phyloP scores from a whole-genome alignment of 441 rosid species.

The Syzygium syzygioides region DNA sequence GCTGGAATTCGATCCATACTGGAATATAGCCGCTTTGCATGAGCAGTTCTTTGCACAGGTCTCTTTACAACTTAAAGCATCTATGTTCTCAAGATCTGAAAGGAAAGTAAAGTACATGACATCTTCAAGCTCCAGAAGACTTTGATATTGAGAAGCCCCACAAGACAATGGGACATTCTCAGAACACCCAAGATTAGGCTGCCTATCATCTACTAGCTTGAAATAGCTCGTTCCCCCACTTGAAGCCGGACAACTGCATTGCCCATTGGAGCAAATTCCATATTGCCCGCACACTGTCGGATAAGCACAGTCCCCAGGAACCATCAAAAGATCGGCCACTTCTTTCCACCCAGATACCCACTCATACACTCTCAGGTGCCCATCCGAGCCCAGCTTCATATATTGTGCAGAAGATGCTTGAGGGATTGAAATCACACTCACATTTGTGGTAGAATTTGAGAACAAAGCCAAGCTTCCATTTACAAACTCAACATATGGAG shows the following conservation, averaged over 20 bases:
- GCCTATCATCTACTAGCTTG: neutral
- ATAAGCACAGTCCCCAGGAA: neutral
- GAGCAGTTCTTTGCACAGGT: neutral
- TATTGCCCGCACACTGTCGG: neutral
- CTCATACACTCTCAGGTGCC: neutral
- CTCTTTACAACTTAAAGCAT: neutral
- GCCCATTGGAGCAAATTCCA: neutral
- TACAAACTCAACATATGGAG: neutral
- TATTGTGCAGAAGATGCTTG: neutral
- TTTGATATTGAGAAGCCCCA: neutral
- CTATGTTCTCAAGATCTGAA: neutral
- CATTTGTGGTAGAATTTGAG: neutral
- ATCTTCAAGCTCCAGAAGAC: neutral
- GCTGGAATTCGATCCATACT: neutral
- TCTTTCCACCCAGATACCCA: neutral
- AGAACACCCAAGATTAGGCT: neutral
- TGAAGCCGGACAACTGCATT: neutral
- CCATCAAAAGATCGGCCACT: neutral
- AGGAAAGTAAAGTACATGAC: neutral
- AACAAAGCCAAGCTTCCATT: conserved; percentile 19
- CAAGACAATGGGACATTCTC: neutral
- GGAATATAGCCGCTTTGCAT: conserved; percentile 9
- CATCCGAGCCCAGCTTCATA: neutral
- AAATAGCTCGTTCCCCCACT: neutral
- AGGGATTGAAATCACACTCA: neutral